phyloP scores from a whole-genome alignment of 208 protist species.

The Polymyxa betae region DNA sequence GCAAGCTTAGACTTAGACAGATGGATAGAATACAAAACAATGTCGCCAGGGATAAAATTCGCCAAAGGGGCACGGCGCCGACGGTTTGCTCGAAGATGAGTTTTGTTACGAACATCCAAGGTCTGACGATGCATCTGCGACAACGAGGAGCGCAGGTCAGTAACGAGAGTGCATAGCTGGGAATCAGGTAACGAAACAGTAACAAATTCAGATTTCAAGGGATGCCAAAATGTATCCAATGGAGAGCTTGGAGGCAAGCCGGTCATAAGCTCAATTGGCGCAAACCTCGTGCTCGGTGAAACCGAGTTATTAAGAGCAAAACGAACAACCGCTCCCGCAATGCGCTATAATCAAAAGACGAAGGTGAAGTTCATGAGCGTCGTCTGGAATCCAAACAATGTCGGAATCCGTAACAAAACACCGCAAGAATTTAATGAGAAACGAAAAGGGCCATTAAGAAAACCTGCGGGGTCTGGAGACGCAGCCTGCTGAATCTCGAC shows the following conservation, averaged over 20 bases:
- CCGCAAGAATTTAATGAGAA: neutral
- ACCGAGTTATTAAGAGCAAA: no score
- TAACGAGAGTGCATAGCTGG: no score
- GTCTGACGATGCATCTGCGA: no score
- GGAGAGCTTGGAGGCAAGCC: no score
- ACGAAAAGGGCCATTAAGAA: neutral
- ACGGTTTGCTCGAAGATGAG: neutral
- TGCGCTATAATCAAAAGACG: neutral
- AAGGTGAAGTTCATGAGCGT: neutral
- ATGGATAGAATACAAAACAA: neutral
- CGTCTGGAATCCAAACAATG: neutral
- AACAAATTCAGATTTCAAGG: no score
- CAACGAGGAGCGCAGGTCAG: no score
- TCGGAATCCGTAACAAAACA: neutral
- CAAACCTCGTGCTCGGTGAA: no score
- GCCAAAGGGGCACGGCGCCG: neutral
- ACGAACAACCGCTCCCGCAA: conserved; percentile 14
- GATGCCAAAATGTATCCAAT: no score
- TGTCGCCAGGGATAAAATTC: neutral
- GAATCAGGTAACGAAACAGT: neutral
- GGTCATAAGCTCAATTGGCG: no score
- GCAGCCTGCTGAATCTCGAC: neutral
- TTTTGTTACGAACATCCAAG: neutral
- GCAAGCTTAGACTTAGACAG: neutral
- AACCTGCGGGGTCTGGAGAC: neutral